Conservation (phyloP, 2,329 filamentous ascomycete genomes). For the Dothideomycetidae sp. region DNA sequence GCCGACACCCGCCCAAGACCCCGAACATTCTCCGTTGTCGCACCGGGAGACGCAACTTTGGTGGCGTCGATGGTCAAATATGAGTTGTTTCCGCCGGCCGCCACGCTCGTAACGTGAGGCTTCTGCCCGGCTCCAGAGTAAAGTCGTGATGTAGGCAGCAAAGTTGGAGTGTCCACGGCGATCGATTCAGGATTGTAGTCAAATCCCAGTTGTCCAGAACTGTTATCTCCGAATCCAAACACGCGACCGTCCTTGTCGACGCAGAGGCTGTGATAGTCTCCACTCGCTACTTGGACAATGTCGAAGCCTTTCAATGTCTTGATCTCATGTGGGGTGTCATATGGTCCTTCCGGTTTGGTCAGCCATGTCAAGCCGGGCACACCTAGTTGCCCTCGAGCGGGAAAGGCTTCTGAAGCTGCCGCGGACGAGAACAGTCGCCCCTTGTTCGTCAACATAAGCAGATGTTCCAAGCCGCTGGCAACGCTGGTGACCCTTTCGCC, state of each 20-base stretch:
- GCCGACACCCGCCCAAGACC: conserved; percentile 45
- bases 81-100: conserved; percentile 73
- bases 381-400: conserved; percentile 72
- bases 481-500: conserved; percentile 63
- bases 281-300: conserved; percentile 61
- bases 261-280: conserved; percentile 73
- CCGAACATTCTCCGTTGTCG: conserved; percentile 20
- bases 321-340: conserved; percentile 73
- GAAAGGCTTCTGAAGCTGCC: conserved; percentile 62
- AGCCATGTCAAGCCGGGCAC: conserved; percentile 70
- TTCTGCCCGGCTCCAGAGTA: conserved; percentile 52
- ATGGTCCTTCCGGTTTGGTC: conserved; percentile 60
- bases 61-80: conserved; percentile 77
- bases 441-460: conserved; percentile 65
- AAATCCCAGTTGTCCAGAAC: conserved; percentile 79
- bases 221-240: conserved; percentile 85
- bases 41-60: conserved; percentile 32
- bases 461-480: conserved; percentile 69
- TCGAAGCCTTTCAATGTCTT: conserved; percentile 54
- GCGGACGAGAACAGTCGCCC: conserved; percentile 86
- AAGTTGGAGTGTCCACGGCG: conserved; percentile 53
- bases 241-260: conserved; percentile 62
- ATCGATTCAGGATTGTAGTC: conserved; percentile 49
- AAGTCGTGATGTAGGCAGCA: conserved; percentile 55
- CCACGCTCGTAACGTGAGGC: conserved; percentile 59